Percentiles rank a stretch among this genome's conserved stretches.
Conservation (phyloP, 1,139 yeast species). For the Kluyveromyces marxianus region DNA sequence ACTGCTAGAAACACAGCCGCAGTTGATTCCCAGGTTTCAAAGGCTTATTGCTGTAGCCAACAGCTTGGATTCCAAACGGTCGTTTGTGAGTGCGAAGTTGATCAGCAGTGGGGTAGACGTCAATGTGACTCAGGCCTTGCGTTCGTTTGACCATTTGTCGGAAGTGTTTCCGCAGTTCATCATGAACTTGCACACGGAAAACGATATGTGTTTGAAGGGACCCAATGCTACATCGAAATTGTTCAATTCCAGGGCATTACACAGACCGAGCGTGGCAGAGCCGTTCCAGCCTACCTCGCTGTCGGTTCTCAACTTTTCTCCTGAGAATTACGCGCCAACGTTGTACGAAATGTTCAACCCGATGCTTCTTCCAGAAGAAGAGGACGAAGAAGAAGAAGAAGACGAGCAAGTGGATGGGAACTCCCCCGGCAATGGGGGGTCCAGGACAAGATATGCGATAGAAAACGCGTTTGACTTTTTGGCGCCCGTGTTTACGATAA, state of each 20-base stretch:
- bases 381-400: no score
- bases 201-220: slow-evolving; percentile 14
- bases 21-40: slow-evolving; percentile 24
- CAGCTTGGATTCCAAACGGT: slow-evolving; percentile 16
- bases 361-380: slow-evolving; percentile 24
- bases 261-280: slow-evolving; percentile 12
- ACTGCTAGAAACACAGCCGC: slow-evolving; percentile 15
- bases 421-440: not conserved
- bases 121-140: slow-evolving; percentile 14
- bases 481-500: slow-evolving; percentile 25
- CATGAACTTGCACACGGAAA: slow-evolving; percentile 18
- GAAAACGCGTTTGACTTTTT: slow-evolving; percentile 22
- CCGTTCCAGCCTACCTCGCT: slow-evolving; percentile 18
- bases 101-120: slow-evolving; percentile 17
- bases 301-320: slow-evolving; percentile 26
- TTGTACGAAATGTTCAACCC: slow-evolving; percentile 29
- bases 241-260: slow-evolving; percentile 25
- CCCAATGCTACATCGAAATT: slow-evolving; percentile 10
- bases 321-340: slow-evolving; percentile 28
- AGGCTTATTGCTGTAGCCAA: slow-evolving; percentile 18
- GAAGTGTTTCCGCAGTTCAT: slow-evolving; percentile 26
- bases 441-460: slow-evolving; percentile 8
- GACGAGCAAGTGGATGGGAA: no score
- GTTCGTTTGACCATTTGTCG: slow-evolving; percentile 20
- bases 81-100: slow-evolving; percentile 19